Evolutionary conservation across 2,329 filamentous ascomycete genomes (phyloP), one percentile per base, ranked within the genome.

Genomic region (Ploettnerulaceae sp.): DNA sequence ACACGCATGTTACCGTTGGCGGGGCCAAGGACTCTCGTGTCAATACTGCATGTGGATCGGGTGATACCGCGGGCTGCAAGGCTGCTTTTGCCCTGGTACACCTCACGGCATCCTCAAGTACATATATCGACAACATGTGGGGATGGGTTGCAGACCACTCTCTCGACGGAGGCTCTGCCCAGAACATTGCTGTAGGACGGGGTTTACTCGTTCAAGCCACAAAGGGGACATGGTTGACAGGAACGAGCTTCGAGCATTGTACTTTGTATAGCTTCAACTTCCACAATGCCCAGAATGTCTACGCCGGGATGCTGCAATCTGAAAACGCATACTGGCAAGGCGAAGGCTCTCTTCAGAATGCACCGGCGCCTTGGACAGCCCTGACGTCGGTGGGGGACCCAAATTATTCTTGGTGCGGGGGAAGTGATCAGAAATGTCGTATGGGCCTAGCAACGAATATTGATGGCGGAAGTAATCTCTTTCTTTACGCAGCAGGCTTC

Each of bases 251-350:
- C 29, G 75, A 78, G 61, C 75, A 78, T 59, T 64, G 67, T 36
- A 65, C 67, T 6, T 61, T 78, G 25, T 79, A 79, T 59, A 69
- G 77, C 53, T 74, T 74, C 60, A 71, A 74, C 34, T 64, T 76
- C 52, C 61, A 70, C 49, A 69, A 72, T 39, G 80, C 82, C 4
- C 69, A 71, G 35, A 74, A 86, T 57, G 66, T 85, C 44, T 82
- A 76, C 62, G 75, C 80, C 58, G 80, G 79, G 14, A 73, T 80
- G 56, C 75, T 81, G 37, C 83, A 88, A 61, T 81, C 82, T 39
- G 83, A 87, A 64, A 81, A 82, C 4, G 77, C 83, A 0, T 87
- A 87, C 66, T 84, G 75, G 66, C 83, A 87, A 63, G 66, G 63
- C 2, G 45, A 51, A 9, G 58, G 59, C n/a, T 62, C 61, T 11